Evolutionary conservation across 495 filamentous ascomycete species (phyloP), one percentile per base, ranked within the genome.

Genomic region (Penicillium taxi): DNA sequence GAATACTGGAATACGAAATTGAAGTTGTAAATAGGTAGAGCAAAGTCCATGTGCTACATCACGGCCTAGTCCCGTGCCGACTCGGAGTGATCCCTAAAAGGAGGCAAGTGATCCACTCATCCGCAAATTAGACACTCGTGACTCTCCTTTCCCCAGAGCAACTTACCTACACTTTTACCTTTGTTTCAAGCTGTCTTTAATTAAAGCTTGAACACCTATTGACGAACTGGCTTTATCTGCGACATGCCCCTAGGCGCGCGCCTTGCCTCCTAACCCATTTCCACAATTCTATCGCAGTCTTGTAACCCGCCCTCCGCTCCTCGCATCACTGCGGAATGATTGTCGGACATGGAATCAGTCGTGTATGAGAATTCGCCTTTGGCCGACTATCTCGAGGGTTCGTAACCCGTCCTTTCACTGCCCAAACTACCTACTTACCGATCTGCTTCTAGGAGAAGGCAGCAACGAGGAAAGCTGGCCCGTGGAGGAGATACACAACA

Each of bases 321-420:
- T 41, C 41, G 22, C 34, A 30, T 38, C 42, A 23, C 44, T 39
- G 37, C 61, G 58, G 58, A 57, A 66, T 64, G 65, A 53, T 40
- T 41, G 31, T 30, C 43, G 47, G 48, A 41, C 63, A 98, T 96
- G 91, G 91, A 96, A 75, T 80, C 85, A 50, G 70, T 96, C 46
- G 78, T 95, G 50, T 86, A 82, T 65, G 82, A 91, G 64, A 80
- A 88, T 58, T 86, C 87, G 50, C 91, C 91, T 41, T 72, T 96
- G 64, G 87, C 86, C 55, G 81, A 84, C 44, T 96, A 94, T 68
- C 78, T 98, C 41, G 82, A 94, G 74, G 91, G 90, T 95, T 57
- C 44, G 65, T 65, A 19, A 9, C 22, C 19, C 20, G 22, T 20
- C 35, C 25, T 23, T 6, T 18, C 11, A 27, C 13, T 21, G 9